A percentile compares a stretch with the other conserved stretches of the same genome.
Evolutionary conservation across 148 eudicot species (phyloP).

Genomic region (Gaultheria prostrata): DNA sequence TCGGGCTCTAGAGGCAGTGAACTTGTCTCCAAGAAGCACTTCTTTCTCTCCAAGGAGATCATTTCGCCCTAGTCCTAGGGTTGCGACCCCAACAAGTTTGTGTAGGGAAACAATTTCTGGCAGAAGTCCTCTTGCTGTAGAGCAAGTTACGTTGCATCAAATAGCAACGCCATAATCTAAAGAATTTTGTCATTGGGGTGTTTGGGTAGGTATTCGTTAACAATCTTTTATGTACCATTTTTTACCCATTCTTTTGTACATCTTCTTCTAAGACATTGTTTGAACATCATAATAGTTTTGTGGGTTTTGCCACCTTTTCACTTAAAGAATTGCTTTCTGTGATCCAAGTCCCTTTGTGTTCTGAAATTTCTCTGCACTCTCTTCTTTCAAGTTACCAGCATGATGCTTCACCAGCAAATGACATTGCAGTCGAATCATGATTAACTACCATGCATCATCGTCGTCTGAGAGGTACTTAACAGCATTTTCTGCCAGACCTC

Average conservation of each 20-base stretch:
- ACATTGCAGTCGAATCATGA: background rate
- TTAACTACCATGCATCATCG: background rate
- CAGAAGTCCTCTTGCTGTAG: constrained; percentile 36
- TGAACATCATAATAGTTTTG: background rate
- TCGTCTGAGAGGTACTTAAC: background rate
- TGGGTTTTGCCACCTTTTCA: background rate
- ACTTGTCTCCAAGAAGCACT: constrained; percentile 57
- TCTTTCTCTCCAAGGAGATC: constrained; percentile 26
- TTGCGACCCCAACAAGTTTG: constrained; percentile 15
- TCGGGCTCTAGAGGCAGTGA: constrained; percentile 59
- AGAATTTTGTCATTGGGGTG: background rate
- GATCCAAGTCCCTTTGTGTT: background rate
- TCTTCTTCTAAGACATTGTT: background rate
- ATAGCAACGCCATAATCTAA: constrained; percentile 7
- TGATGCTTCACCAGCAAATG: background rate
- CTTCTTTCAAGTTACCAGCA: background rate
- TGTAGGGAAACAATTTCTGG: constrained; percentile 28
- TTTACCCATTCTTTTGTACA: constrained; percentile 10
- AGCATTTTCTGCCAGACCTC: background rate
- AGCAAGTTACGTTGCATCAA: constrained; percentile 11
- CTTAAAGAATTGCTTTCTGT: background rate
- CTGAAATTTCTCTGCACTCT: background rate
- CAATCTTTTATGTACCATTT: background rate
- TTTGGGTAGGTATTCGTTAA: constrained; percentile 7
- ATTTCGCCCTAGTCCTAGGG: constrained; percentile 17